These are phyloP conservation scores for Amphichorda felina DNA, from an alignment of 2,329 filamentous ascomycete genomes.

Conservation along the genomic window DNA sequence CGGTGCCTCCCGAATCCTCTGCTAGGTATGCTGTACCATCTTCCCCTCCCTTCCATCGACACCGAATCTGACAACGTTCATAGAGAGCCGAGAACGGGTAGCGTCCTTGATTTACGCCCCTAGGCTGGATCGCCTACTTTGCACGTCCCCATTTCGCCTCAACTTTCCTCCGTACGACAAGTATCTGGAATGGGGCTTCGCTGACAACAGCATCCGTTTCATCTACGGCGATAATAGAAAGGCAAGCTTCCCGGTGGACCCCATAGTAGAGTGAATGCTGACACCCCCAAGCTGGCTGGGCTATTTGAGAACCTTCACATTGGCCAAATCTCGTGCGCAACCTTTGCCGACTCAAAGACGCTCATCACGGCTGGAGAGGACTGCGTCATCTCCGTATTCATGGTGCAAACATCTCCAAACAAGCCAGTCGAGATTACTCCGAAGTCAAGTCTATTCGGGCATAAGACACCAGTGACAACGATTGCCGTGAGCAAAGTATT, in stretches of 20 bases:
- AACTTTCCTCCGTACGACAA: conserved; percentile 89
- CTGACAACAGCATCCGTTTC: conserved; percentile 86
- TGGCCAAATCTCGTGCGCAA: conserved; percentile 71
- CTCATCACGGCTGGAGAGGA: conserved; percentile 88
- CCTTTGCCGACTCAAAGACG: conserved; percentile 82
- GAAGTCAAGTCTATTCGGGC: conserved; percentile 75
- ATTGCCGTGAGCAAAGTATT: conserved; percentile 83
- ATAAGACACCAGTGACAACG: conserved; percentile 70
- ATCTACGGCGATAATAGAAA: conserved; percentile 75
- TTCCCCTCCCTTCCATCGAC: not conserved
- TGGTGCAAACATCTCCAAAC: conserved; percentile 46
- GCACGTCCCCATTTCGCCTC: conserved; percentile 70
- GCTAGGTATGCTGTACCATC: conserved; percentile 34
- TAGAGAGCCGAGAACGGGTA: conserved; percentile 65
- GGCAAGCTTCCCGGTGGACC: conserved; percentile 20
- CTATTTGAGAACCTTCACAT: conserved; percentile 91
- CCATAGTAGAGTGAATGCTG: conserved; percentile 9
- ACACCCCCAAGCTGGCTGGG: conserved; percentile 47
- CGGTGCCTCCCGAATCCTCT: conserved; percentile 70
- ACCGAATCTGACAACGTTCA: not conserved
- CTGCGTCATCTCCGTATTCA: conserved; percentile 81
- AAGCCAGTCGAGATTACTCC: conserved; percentile 71
- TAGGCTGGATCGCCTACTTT: conserved; percentile 73
- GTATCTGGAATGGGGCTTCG: conserved; percentile 92
- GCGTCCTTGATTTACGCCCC: conserved; percentile 65